Base-by-base conservation (phyloP, 768 basidiomycete genomes). In the Mycena filopes region DNA sequence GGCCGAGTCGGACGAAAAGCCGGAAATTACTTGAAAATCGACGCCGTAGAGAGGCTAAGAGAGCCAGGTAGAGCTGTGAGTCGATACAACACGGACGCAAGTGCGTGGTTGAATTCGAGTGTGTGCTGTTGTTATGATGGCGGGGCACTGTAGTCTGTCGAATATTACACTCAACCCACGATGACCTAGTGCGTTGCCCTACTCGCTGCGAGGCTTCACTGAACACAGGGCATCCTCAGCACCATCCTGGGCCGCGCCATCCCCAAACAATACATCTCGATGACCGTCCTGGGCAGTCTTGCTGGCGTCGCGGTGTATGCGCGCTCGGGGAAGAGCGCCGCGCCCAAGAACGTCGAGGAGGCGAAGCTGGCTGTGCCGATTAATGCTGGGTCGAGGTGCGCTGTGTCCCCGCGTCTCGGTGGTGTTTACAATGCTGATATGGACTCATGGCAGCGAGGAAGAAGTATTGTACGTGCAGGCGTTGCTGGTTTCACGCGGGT, bases 181-280 rank as follows among this genome's bases (percentile, higher is more conserved):
- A 72, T 72, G 71, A 70, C 69, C 56, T 72, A 72, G 71, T 68
- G 60, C 47, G 67, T 60, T n/a, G n/a, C n/a, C 7, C 48, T 31
- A 26, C 25, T n/a, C 48, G 36, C 4, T 36, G 5, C 11, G 2
- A 36, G 36, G 10, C 9, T 10, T 36, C 10, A 36, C 36, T 36
- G 36, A 36, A 36, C 9, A 15, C 36, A 36, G 36, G 36, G 36
- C 5, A 10, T 18, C 4, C 28, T 11, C 50, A 94, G 93, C 84
- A 81, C 85, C 66, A 89, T 95, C 73, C 75, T 93, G 67, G 93
- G 93, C 76, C 91, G 93, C 69, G 86, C 84, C 75, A 83, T 95
- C 73, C 92, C 91, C 82, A 90, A 88, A 75, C 91, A 94, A 81
- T 88, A 92, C 82, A 85, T 95, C 68, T 86, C 89, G 23, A 83